Evolutionary conservation across 2,329 filamentous ascomycete species (phyloP), one percentile per base, ranked within the genome.

Genomic region (Trichoderma koningiopsis): DNA sequence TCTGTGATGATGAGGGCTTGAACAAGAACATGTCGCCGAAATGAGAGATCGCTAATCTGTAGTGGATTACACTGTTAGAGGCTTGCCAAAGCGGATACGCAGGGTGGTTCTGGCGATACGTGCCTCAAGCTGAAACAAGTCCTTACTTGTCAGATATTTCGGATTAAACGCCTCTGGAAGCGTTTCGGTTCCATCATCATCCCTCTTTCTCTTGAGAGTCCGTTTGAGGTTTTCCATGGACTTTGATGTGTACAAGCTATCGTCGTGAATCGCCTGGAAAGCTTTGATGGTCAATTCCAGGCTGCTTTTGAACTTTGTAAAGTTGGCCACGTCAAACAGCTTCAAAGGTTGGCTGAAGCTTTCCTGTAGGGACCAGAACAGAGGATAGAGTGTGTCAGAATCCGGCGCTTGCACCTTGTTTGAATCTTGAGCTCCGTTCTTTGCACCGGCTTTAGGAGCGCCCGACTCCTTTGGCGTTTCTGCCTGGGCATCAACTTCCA

Each of bases 101-200:
- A 7, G 13, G 27, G n/a, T 6, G 29, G 27, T 11, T 6, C 22
- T 11, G 8, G 27, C 22, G 16, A 43, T 31, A 59, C 82, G 70
- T 84, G 93, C 92, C 86, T 99, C 96, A 57, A 99, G 87, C 75
- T 96, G 93, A 79, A 99, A 99, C 1, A 99, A 84, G 78, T 99
- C 96, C 72, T 92, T 88, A 79, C 94, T 98, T n/a, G 96, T 99
- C 22, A 99, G 86, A 78, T 99, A 99, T 77, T 98, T 99, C 1
- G 96, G 95, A 75, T 99, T 99, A 81, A 97, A 98, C 29, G 77
- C 73, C 65, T 78, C 79, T 1, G 75, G 72, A 19, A 72, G 72
- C 67, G 88, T 86, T 8, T 88, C 87, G 63, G 88, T 85, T 33
- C 81, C 81, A 53, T 85, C 85, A 22, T 72, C 73, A 13, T 86